These are phyloP conservation scores for Meredithiella fracta DNA, from an alignment of 2,329 filamentous ascomycete genomes.

Conservation along the genomic window DNA sequence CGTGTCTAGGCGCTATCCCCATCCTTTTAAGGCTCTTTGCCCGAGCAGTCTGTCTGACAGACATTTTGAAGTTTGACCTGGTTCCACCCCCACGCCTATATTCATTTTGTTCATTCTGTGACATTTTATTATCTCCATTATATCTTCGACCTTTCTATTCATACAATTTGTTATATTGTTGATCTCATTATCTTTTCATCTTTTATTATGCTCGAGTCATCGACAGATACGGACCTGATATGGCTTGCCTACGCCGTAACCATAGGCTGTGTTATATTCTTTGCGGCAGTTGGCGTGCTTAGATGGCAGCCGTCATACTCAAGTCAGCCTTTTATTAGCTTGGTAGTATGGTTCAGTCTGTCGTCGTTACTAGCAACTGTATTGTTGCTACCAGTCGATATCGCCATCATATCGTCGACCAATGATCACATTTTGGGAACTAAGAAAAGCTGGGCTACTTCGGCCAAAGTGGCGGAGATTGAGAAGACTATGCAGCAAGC, in stretches of 20 bases:
- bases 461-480: conserved; percentile 61
- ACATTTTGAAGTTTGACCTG: background rate
- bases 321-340: conserved; percentile 63
- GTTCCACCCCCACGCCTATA: no score
- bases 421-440: conserved; percentile 55
- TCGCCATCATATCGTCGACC: conserved; percentile 85
- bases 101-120: background rate
- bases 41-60: background rate
- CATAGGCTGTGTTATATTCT: conserved; percentile 56
- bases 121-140: background rate
- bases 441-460: conserved; percentile 92
- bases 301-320: conserved; percentile 83
- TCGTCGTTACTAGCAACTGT: conserved; percentile 81
- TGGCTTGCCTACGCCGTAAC: conserved; percentile 87
- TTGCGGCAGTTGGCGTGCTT: conserved; percentile 73
- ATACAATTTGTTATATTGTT: background rate
- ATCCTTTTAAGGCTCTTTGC: background rate
- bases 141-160: background rate
- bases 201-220: conserved; percentile 1
- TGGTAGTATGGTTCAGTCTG: conserved; percentile 73
- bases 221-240: conserved; percentile 58
- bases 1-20: background rate
- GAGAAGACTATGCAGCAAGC: conserved; percentile 67
- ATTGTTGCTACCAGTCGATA: conserved; percentile 82
- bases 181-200: background rate